Evolutionary conservation across 192 early-diverging fungal genomes (phyloP), one percentile per base, ranked within the genome.

Genomic region (Coemansia pectinata): DNA sequence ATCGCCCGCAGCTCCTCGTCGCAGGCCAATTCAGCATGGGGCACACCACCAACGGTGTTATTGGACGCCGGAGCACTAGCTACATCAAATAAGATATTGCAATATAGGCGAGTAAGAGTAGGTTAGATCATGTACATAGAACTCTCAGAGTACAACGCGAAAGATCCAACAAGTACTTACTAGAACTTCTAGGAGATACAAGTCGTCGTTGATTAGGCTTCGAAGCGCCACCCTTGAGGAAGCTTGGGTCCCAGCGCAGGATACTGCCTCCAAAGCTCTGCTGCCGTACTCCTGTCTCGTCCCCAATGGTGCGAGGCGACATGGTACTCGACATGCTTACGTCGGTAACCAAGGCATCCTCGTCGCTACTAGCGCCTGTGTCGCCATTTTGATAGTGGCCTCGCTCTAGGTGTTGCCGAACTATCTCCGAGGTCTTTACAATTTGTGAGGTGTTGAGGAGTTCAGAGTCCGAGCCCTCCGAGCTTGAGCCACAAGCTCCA

Each of bases 371-470:
- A 19, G 19, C 19, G 47, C 15, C 15, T n/a, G 7, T 25, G 58
- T 34, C 64, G 36, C 42, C 21, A 9, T 25, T 10, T 21, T 15
- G 25, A 12, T 61, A n/a, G 25, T 14, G 39, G 7, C 14, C 4
- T 21, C 55, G 15, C 12, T 23, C 23, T 17, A 65, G 33, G 7
- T 64, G 63, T 14, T 44, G 42, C 14, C 64, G 71, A 40, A 78
- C 63, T 3, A 44, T 41, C 10, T 63, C 40, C 31, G 77, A 73
- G 1, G 44, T 45, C 47, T 58, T 45, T 21, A 78, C 17, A 15
- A 78, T 78, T 14, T 68, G 77, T 10, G 52, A 38, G 1, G 62
- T 48, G 38, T 78, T 67, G 15, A 78, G 36, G 0, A 27, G 25
- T 2, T 78, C 77, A 5, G 77, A 73, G 41, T 70, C 77, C 1